These are phyloP conservation scores for Cladophialophora yegresii DNA, from an alignment of 2,329 filamentous ascomycete genomes.

Conservation along the genomic window DNA sequence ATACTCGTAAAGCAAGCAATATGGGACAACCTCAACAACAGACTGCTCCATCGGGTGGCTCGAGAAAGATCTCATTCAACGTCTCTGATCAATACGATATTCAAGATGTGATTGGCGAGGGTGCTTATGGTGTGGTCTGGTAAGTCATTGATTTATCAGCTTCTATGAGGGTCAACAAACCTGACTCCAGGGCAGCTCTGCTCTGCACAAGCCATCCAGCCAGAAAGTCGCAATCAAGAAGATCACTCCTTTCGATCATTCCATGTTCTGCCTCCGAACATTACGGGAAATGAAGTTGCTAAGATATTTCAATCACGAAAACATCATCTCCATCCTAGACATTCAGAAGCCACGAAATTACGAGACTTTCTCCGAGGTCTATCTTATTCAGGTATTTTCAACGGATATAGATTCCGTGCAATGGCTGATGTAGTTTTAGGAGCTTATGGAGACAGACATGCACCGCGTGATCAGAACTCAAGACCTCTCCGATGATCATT, in stretches of 20 bases:
- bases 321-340: constrained; percentile 98
- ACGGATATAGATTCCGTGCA: constrained; percentile 10
- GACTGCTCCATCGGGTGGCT: constrained; percentile 59
- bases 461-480: constrained; percentile 98
- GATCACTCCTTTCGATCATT: constrained; percentile 98
- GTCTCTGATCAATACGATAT: constrained; percentile 99
- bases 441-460: constrained; percentile 99
- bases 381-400: constrained; percentile 82
- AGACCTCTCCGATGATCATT: constrained; percentile 97
- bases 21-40: constrained; percentile 49
- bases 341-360: constrained; percentile 98
- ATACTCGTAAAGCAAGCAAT: constrained; percentile 10
- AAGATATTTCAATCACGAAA: constrained; percentile 99
- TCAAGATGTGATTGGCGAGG: constrained; percentile 97
- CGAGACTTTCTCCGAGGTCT: constrained; percentile 95
- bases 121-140: constrained; percentile 98
- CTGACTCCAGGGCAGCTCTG: constrained; percentile 65
- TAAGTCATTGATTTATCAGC: constrained; percentile 53
- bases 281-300: constrained; percentile 98
- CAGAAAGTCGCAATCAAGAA: constrained; percentile 99
- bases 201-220: constrained; percentile 94
- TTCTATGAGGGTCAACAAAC: constrained; percentile 8
- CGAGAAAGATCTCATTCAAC: constrained; percentile 98
- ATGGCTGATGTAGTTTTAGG: constrained; percentile 55
- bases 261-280: constrained; percentile 96